Conservation (phyloP, 1,139 yeast species). For the Pichia terricola region DNA sequence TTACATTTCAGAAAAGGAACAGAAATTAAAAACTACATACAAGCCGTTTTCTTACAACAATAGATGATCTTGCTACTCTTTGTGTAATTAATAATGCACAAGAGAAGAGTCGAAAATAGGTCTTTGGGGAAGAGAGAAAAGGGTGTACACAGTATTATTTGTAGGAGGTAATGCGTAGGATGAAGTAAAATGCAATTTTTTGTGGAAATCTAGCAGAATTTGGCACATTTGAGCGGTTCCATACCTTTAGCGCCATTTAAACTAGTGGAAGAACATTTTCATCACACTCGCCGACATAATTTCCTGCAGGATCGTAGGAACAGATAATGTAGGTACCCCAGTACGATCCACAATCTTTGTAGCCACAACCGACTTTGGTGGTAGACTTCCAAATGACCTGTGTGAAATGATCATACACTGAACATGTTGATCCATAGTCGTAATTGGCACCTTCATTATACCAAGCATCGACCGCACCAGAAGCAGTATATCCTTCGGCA, state of each 20-base stretch:
- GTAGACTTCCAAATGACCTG: conserved; percentile 59
- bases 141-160: too few relatives aligned
- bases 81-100: too few relatives aligned
- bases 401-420: conserved; percentile 43
- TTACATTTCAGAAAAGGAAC: too few relatives aligned
- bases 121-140: too few relatives aligned
- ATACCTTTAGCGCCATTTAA: conserved; percentile 1
- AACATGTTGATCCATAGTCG: conserved; percentile 34
- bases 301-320: conserved; percentile 58
- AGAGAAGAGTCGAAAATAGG: too few relatives aligned
- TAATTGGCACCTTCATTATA: conserved; percentile 49
- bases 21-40: too few relatives aligned
- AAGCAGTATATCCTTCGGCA: conserved; percentile 39
- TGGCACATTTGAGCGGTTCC: too few relatives aligned
- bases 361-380: conserved; percentile 53
- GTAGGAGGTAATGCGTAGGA: too few relatives aligned
- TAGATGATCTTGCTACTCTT: too few relatives aligned
- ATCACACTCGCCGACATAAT: conserved; percentile 40
- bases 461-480: conserved; percentile 52
- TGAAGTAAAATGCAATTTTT: too few relatives aligned
- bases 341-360: conserved; percentile 35
- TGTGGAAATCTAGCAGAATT: too few relatives aligned
- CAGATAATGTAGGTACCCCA: conserved; percentile 56
- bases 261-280: conserved; percentile 40
- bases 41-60: too few relatives aligned